Percentiles rank a stretch among this genome's conserved stretches.
Conservation (phyloP, 1,139 yeast species). For the Suhomyces chickasaworum region DNA sequence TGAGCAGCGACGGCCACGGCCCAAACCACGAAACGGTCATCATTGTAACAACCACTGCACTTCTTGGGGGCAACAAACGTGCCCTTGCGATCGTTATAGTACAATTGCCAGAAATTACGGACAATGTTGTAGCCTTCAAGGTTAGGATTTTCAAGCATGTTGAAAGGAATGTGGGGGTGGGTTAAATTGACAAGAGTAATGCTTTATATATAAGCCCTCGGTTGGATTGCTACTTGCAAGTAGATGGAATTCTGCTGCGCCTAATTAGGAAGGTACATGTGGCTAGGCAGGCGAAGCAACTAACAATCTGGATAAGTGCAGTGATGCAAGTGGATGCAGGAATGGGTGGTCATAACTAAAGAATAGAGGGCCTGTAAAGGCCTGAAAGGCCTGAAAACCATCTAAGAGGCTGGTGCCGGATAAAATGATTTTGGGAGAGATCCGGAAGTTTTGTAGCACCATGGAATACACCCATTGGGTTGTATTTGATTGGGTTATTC, state of each 20-base stretch:
- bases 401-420: too few relatives aligned
- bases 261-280: conserved; percentile 9
- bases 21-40: conserved; percentile 64
- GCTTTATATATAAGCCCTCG: conserved; percentile 2
- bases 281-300: conserved; percentile 5
- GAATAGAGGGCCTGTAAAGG: too few relatives aligned
- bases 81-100: conserved; percentile 45
- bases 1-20: conserved; percentile 67
- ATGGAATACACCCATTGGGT: too few relatives aligned
- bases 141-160: conserved; percentile 41
- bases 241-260: conserved; percentile 9
- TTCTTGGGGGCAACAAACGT: conserved; percentile 47
- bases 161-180: conserved; percentile 12
- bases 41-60: conserved; percentile 54
- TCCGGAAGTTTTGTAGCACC: too few relatives aligned
- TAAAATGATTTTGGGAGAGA: too few relatives aligned
- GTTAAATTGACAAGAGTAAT: not conserved
- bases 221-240: conserved; percentile 7
- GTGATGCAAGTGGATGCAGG: conserved; percentile 1
- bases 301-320: not conserved
- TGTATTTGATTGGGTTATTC: too few relatives aligned
- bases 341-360: not conserved
- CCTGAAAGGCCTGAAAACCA: too few relatives aligned
- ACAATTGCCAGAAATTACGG: conserved; percentile 48
- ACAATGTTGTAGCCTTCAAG: conserved; percentile 55